Percentiles rank a stretch among this genome's conserved stretches.
These are phyloP conservation scores for Colletotrichum euphorbiae DNA, from an alignment of 2,329 filamentous ascomycete genomes.

Conservation along the genomic window DNA sequence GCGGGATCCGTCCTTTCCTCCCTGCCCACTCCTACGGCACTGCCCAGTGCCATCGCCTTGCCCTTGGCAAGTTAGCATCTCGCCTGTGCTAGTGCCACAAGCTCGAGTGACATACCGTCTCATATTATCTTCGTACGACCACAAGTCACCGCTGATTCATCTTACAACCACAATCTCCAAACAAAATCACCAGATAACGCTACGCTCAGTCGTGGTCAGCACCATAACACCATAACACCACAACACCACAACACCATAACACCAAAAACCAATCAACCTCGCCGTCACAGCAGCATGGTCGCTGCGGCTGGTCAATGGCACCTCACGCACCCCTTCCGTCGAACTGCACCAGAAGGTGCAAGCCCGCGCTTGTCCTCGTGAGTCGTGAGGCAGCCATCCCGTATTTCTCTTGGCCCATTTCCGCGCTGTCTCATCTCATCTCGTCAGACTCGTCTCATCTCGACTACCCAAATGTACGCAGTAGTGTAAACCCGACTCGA, in stretches of 20 bases:
- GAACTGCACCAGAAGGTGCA: constrained; percentile 1
- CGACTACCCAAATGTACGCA: too few species aligned
- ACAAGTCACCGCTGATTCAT: constrained; percentile 38
- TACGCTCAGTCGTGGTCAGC: neutral
- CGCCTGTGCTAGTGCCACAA: constrained; percentile 19
- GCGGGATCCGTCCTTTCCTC: constrained; percentile 34
- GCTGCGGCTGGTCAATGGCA: too few species aligned
- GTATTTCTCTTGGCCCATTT: constrained; percentile 25
- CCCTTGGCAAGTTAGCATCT: neutral
- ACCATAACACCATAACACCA: neutral
- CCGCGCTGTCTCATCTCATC: constrained; percentile 33
- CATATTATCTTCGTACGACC: constrained; percentile 21
- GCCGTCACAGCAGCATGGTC: neutral
- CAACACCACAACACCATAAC: neutral
- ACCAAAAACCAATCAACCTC: neutral
- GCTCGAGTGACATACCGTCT: constrained; percentile 32
- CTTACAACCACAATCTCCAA: constrained; percentile 17
- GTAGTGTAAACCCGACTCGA: too few species aligned
- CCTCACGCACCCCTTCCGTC: neutral
- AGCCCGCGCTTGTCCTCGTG: constrained; percentile 27
- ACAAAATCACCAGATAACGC: constrained; percentile 10
- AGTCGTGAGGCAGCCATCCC: constrained; percentile 32
- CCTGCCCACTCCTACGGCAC: neutral
- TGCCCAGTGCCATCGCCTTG: neutral
- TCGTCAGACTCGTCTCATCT: neutral